Evolutionary conservation across 768 basidiomycete genomes (phyloP).

Genomic region (Lentinula boryana): DNA sequence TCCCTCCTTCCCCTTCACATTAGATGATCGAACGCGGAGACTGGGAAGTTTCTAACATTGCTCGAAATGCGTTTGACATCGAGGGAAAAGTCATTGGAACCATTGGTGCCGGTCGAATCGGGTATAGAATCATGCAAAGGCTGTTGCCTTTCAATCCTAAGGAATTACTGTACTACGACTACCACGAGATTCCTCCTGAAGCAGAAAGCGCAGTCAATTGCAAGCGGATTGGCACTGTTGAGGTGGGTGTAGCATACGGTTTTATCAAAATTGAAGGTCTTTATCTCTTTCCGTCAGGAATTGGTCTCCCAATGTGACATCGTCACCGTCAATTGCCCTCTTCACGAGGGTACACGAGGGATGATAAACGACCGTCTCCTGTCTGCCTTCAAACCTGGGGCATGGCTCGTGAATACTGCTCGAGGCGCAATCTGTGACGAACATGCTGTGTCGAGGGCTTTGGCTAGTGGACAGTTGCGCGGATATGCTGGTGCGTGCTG

Average conservation of each 20-base stretch:
- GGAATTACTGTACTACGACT: slow-evolving; percentile 88
- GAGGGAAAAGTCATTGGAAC: slow-evolving; percentile 91
- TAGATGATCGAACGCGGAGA: slow-evolving; percentile 77
- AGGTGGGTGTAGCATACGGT: slow-evolving; percentile 31
- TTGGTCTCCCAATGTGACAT: slow-evolving; percentile 67
- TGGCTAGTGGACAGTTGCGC: slow-evolving; percentile 68
- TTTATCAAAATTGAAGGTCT: not conserved
- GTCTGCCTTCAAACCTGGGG: slow-evolving; percentile 85
- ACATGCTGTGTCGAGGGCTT: slow-evolving; percentile 69
- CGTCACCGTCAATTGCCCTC: slow-evolving; percentile 81
- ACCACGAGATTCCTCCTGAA: slow-evolving; percentile 58
- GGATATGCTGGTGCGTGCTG: slow-evolving; percentile 41
- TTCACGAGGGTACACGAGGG: slow-evolving; percentile 79
- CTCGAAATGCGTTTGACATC: slow-evolving; percentile 80
- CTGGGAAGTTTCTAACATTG: slow-evolving; percentile 83
- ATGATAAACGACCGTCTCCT: slow-evolving; percentile 80
- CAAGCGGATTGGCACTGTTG: slow-evolving; percentile 72
- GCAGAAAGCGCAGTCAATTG: slow-evolving; percentile 37
- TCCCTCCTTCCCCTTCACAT: not conserved
- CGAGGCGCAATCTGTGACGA: slow-evolving; percentile 89
- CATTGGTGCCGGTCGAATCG: slow-evolving; percentile 78
- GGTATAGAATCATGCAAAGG: slow-evolving; percentile 81
- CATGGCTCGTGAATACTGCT: slow-evolving; percentile 91
- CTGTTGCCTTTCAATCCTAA: slow-evolving; percentile 82
- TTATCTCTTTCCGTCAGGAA: slow-evolving; percentile 16